These are phyloP conservation scores for Naganishia albida DNA, from an alignment of 1,284 basidiomycete genomes.

Conservation along the genomic window DNA sequence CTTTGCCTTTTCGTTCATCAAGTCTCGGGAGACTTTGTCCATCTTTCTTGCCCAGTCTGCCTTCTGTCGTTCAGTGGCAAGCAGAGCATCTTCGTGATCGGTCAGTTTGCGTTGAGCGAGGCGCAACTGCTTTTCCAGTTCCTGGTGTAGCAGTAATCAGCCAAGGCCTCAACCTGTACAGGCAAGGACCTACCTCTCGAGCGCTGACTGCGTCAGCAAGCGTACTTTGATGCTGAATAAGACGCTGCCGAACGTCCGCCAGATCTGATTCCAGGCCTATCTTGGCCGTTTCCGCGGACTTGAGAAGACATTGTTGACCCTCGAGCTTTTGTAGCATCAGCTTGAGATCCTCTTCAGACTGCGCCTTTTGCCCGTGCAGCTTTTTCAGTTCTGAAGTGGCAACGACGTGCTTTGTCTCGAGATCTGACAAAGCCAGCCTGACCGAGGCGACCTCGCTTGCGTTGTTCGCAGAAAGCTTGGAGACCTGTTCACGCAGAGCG, in stretches of 20 bases:
- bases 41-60: constrained; percentile 71
- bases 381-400: constrained; percentile 36
- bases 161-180: background rate
- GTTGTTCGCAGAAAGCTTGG: constrained; percentile 36
- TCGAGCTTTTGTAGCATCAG: constrained; percentile 59
- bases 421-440: constrained; percentile 40
- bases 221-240: constrained; percentile 69
- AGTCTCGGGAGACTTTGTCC: constrained; percentile 61
- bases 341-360: constrained; percentile 60
- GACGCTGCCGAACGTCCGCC: constrained; percentile 67
- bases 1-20: constrained; percentile 57
- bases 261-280: constrained; percentile 74
- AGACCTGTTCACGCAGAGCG: constrained; percentile 70
- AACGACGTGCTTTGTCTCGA: constrained; percentile 53
- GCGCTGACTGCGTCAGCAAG: constrained; percentile 64
- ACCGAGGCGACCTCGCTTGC: constrained; percentile 44
- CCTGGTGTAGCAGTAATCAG: constrained; percentile 54
- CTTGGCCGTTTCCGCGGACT: constrained; percentile 70
- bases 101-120: constrained; percentile 73
- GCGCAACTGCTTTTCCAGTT: constrained; percentile 72
- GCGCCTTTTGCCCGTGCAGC: constrained; percentile 38
- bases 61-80: constrained; percentile 80
- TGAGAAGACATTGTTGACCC: constrained; percentile 61
- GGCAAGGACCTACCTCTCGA: constrained; percentile 65
- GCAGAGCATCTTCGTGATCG: constrained; percentile 81